phyloP scores from a whole-genome alignment of 2,329 filamentous ascomycete species.

The Cryphonectria japonica region DNA sequence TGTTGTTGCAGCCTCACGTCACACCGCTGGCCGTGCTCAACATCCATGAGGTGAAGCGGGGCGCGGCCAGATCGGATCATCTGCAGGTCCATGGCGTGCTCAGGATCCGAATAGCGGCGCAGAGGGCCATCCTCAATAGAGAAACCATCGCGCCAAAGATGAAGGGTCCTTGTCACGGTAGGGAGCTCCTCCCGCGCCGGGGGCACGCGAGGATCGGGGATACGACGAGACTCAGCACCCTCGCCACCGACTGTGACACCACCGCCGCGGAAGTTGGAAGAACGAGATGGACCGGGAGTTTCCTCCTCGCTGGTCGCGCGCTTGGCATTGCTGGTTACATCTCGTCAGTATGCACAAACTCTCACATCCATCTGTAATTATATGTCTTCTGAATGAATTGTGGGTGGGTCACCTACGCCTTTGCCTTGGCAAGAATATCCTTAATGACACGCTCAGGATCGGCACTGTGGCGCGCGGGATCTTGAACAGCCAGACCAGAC shows the following conservation, averaged over 20 bases:
- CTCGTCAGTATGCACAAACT: neutral
- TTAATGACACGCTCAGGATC: slow-evolving; percentile 61
- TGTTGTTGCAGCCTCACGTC: slow-evolving; percentile 80
- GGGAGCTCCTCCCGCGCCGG: slow-evolving; percentile 38
- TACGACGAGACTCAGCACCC: slow-evolving; percentile 68
- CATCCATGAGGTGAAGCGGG: slow-evolving; percentile 77
- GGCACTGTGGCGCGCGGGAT: slow-evolving; percentile 54
- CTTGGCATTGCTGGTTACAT: slow-evolving; percentile 58
- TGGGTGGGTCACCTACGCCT: slow-evolving; percentile 52
- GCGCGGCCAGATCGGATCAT: slow-evolving; percentile 80
- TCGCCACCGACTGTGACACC: slow-evolving; percentile 81
- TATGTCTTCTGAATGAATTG: neutral
- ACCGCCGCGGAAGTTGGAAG: slow-evolving; percentile 63
- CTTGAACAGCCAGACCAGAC: slow-evolving; percentile 71
- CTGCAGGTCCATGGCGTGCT: slow-evolving; percentile 70
- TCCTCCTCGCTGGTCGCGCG: slow-evolving; percentile 43
- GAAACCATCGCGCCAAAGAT: slow-evolving; percentile 84
- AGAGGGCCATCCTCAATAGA: slow-evolving; percentile 82
- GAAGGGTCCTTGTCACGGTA: slow-evolving; percentile 60
- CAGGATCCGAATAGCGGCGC: slow-evolving; percentile 77
- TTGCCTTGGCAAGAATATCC: slow-evolving; percentile 67
- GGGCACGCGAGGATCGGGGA: slow-evolving; percentile 60
- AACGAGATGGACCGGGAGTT: slow-evolving; percentile 55
- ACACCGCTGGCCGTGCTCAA: slow-evolving; percentile 73
- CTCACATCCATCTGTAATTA: neutral